These are phyloP conservation scores for Amauroascus niger DNA, from an alignment of 2,329 filamentous ascomycete genomes.

Conservation along the genomic window DNA sequence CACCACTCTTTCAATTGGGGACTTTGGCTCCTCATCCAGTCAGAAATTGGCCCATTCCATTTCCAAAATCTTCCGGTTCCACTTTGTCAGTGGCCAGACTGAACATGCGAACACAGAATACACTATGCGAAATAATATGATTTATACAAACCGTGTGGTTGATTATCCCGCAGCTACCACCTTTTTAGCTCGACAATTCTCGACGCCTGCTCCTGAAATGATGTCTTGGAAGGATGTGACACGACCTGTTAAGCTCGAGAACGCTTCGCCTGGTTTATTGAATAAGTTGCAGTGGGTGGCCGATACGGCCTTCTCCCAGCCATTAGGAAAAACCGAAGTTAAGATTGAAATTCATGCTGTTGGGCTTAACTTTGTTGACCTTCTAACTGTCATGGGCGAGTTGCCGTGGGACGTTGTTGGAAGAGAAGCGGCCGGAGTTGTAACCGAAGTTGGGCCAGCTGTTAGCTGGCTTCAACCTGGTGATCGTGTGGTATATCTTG, in stretches of 20 bases:
- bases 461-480: slow-evolving; percentile 13
- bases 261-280: slow-evolving; percentile 3
- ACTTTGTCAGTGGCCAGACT: slow-evolving; percentile 6
- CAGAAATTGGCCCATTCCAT: slow-evolving; percentile 15
- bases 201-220: neutral
- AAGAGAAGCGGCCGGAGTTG: slow-evolving; percentile 14
- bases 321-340: slow-evolving; percentile 15
- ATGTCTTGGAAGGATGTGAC: slow-evolving; percentile 2
- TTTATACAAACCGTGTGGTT: slow-evolving; percentile 21
- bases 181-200: slow-evolving; percentile 3
- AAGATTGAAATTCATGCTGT: slow-evolving; percentile 21
- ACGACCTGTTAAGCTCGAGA: slow-evolving; percentile 7
- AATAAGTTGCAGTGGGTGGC: slow-evolving; percentile 10
- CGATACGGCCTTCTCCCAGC: neutral
- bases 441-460: slow-evolving; percentile 9
- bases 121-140: slow-evolving; percentile 16
- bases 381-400: slow-evolving; percentile 16
- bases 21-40: slow-evolving; percentile 7
- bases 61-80: slow-evolving; percentile 18
- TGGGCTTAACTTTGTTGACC: slow-evolving; percentile 23
- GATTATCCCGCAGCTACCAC: slow-evolving; percentile 16
- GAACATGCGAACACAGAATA: slow-evolving; percentile 21
- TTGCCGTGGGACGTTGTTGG: slow-evolving; percentile 7
- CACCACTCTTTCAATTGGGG: slow-evolving; percentile 19
- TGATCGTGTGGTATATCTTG: slow-evolving; percentile 12